Conservation (phyloP, 768 basidiomycete genomes). For the Leccinum longicurvipes region DNA sequence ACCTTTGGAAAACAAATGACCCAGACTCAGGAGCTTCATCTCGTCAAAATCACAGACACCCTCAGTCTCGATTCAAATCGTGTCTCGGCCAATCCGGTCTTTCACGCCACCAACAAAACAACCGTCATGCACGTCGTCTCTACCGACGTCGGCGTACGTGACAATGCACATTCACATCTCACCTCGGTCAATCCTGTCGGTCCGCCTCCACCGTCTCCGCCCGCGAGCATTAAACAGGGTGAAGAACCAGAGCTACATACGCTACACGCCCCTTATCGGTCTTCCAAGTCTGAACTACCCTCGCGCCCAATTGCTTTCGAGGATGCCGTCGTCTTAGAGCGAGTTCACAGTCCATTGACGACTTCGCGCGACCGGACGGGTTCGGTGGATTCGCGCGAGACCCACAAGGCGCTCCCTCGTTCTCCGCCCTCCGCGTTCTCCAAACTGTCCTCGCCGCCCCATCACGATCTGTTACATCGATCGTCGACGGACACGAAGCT, state of each 20-base stretch:
- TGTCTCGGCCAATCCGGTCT: constrained; percentile 29
- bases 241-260: constrained; percentile 22
- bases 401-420: constrained; percentile 14
- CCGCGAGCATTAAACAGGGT: constrained; percentile 37
- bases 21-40: constrained; percentile 47
- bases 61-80: constrained; percentile 41
- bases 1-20: constrained; percentile 24
- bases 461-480: constrained; percentile 38
- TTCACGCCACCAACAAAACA: constrained; percentile 36
- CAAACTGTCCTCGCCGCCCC: constrained; percentile 8
- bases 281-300: constrained; percentile 18
- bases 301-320: constrained; percentile 33
- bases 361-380: constrained; percentile 22
- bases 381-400: constrained; percentile 31
- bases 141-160: constrained; percentile 12
- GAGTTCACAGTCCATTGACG: constrained; percentile 17
- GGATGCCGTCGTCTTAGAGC: constrained; percentile 27
- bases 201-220: constrained; percentile 58
- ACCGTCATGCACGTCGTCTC: constrained; percentile 33
- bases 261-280: constrained; percentile 26
- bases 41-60: constrained; percentile 52
- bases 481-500: constrained; percentile 51
- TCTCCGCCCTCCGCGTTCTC: constrained; percentile 21
- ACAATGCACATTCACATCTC: neutral
- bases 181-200: constrained; percentile 29